Percentiles rank a stretch among this genome's conserved stretches.
phyloP scores from a whole-genome alignment of 768 basidiomycete species.

The Lyophyllum decastes region DNA sequence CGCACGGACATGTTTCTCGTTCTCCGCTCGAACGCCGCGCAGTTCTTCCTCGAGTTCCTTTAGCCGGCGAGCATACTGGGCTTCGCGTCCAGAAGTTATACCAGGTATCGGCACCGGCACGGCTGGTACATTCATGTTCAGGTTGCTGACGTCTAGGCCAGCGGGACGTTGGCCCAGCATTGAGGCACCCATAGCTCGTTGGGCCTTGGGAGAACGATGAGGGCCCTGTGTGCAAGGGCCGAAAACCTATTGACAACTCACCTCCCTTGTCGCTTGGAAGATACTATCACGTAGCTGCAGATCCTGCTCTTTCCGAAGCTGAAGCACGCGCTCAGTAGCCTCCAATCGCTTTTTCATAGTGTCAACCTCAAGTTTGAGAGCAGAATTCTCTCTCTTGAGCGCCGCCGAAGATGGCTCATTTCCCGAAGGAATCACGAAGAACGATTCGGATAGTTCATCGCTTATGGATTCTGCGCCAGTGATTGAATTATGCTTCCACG shows the following conservation, averaged over 20 bases:
- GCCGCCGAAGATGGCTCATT: conserved; percentile 48
- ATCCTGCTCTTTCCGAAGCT: conserved; percentile 77
- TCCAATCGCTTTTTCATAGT: conserved; percentile 58
- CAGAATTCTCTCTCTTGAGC: conserved; percentile 67
- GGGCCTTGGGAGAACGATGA: conserved; percentile 51
- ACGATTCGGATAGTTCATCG: conserved; percentile 78
- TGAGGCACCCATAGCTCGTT: conserved; percentile 76
- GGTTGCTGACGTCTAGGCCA: conserved; percentile 51
- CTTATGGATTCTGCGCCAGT: conserved; percentile 33
- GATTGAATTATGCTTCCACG: not conserved
- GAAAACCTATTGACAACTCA: conserved; percentile 15
- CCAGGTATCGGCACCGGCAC: conserved; percentile 50
- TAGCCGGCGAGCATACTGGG: conserved; percentile 59
- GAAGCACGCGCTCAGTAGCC: conserved; percentile 61
- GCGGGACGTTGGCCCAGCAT: conserved; percentile 50
- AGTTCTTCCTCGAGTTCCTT: conserved; percentile 85
- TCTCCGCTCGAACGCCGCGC: conserved; percentile 61
- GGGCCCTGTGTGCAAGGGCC: not conserved
- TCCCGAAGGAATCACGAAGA: conserved; percentile 70
- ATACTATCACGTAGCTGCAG: conserved; percentile 80
- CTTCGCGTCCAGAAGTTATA: conserved; percentile 53
- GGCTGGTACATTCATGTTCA: conserved; percentile 61
- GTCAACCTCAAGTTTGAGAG: conserved; percentile 63
- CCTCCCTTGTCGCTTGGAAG: conserved; percentile 68
- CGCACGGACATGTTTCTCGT: conserved; percentile 75